These are phyloP conservation scores for Umbelopsis sp. DNA, from an alignment of 192 early-diverging fungal species.

Conservation along the genomic window DNA sequence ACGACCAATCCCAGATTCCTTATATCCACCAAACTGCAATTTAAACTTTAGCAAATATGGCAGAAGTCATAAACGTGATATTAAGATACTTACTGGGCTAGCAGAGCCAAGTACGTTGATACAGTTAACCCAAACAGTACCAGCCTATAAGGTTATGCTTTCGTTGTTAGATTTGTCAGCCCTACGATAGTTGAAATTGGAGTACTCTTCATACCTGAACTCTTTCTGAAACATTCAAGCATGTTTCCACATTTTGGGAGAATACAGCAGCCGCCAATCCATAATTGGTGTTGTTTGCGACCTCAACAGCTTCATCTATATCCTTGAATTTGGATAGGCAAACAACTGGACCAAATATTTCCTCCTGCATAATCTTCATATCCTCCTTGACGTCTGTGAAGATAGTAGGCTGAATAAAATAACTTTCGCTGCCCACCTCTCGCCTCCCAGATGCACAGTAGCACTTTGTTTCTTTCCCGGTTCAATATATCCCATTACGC, in stretches of 20 bases:
- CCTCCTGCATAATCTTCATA: conserved; percentile 56
- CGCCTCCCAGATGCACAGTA: conserved; percentile 32
- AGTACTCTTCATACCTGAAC: conserved; percentile 12
- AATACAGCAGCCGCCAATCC: conserved; percentile 71
- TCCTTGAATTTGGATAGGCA: conserved; percentile 65
- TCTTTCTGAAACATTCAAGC: neutral
- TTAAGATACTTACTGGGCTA: neutral
- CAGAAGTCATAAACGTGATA: neutral
- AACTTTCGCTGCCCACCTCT: neutral
- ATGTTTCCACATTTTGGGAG: conserved; percentile 55
- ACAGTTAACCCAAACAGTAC: conserved; percentile 80
- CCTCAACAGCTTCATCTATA: conserved; percentile 64
- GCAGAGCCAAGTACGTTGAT: conserved; percentile 67
- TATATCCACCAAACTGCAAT: neutral
- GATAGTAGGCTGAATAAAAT: conserved; percentile 43
- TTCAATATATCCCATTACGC: conserved; percentile 34
- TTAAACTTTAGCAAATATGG: neutral
- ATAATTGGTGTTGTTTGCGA: conserved; percentile 67
- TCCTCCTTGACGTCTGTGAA: conserved; percentile 42
- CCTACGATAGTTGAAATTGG: neutral
- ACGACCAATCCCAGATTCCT: conserved; percentile 61
- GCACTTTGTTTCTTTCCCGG: conserved; percentile 41
- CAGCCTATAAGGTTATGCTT: conserved; percentile 40
- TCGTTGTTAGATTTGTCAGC: no score
- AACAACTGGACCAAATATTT: conserved; percentile 80